phyloP scores from a whole-genome alignment of 495 filamentous ascomycete species.

The Aspergillus affinis region DNA sequence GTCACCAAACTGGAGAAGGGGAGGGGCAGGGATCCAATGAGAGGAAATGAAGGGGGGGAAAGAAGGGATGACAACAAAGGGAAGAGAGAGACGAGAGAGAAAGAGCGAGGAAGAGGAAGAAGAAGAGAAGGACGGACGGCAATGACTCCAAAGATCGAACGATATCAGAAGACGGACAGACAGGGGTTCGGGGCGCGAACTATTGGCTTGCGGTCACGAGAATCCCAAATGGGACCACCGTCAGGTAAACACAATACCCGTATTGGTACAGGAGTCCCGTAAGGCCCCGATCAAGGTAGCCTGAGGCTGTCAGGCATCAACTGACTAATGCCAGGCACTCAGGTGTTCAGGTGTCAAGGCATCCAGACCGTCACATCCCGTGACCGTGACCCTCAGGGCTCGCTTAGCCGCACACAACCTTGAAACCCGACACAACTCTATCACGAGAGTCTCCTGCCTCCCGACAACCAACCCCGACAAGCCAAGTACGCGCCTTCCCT shows the following conservation, averaged over 20 bases:
- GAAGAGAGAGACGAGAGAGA: not conserved
- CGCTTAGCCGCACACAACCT: slow-evolving; percentile 10
- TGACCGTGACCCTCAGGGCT: slow-evolving; percentile 9
- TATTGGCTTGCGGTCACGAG: not conserved
- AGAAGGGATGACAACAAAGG: slow-evolving; percentile 2
- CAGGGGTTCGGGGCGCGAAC: slow-evolving; percentile 12
- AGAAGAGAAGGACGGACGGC: slow-evolving; percentile 6
- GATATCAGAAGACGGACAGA: slow-evolving; percentile 22
- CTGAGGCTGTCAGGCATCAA: not conserved
- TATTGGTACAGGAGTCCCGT: slow-evolving; percentile 18
- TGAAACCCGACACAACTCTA: slow-evolving; percentile 39
- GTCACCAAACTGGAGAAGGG: slow-evolving; percentile 18
- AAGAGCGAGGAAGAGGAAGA: slow-evolving; percentile 2
- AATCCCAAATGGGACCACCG: not conserved
- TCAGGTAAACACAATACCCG: slow-evolving; percentile 24
- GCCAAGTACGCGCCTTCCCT: slow-evolving; percentile 43
- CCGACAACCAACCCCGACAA: slow-evolving; percentile 50
- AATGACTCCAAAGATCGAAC: not conserved
- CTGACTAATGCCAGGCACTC: not conserved
- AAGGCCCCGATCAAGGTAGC: not conserved
- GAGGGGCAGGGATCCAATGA: slow-evolving; percentile 5
- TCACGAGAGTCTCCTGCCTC: slow-evolving; percentile 35
- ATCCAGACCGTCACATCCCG: not conserved
- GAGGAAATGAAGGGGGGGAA: slow-evolving; percentile 15
- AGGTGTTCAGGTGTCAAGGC: not conserved